Conservation (phyloP, 2,329 filamentous ascomycete species). For the Pestalotiopsis sp. region DNA sequence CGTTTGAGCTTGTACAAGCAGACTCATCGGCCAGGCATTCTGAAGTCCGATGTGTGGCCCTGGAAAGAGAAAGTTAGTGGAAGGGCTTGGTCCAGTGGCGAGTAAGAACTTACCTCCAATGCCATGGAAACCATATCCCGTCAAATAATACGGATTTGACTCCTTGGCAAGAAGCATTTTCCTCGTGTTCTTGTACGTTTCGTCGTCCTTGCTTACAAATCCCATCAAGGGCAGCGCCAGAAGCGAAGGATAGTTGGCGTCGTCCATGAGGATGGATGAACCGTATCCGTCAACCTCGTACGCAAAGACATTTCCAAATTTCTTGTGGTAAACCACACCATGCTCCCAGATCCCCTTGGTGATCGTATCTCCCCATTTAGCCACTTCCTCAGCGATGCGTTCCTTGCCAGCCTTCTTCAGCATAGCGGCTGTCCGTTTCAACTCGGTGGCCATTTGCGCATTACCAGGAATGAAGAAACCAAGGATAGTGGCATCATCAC, state of each 20-base stretch:
- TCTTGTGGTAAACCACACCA: constrained; percentile 75
- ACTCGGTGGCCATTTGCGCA: constrained; percentile 91
- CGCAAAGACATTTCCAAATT: constrained; percentile 79
- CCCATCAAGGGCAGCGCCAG: constrained; percentile 79
- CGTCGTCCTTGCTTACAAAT: constrained; percentile 66
- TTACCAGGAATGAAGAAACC: constrained; percentile 96
- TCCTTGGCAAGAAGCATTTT: constrained; percentile 71
- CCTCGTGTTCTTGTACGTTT: constrained; percentile 85
- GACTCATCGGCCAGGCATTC: constrained; percentile 96
- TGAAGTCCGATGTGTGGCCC: constrained; percentile 76
- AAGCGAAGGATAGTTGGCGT: constrained; percentile 83
- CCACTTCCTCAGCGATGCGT: constrained; percentile 55
- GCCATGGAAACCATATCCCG: constrained; percentile 76
- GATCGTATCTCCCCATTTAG: constrained; percentile 64
- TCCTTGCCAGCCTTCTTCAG: constrained; percentile 64
- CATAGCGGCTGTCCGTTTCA: constrained; percentile 72
- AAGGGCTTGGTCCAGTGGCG: constrained; percentile 12
- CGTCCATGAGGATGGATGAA: constrained; percentile 82
- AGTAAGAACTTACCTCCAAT: constrained; percentile 72
- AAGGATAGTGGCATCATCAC: constrained; percentile 91
- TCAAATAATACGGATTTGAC: constrained; percentile 88
- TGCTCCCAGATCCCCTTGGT: constrained; percentile 81
- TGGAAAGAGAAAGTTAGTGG: constrained; percentile 19
- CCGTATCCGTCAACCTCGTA: constrained; percentile 90
- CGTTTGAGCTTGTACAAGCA: constrained; percentile 90